These are phyloP conservation scores for Trichoderma simmonsii DNA, from an alignment of 2,329 filamentous ascomycete species.

Conservation along the genomic window DNA sequence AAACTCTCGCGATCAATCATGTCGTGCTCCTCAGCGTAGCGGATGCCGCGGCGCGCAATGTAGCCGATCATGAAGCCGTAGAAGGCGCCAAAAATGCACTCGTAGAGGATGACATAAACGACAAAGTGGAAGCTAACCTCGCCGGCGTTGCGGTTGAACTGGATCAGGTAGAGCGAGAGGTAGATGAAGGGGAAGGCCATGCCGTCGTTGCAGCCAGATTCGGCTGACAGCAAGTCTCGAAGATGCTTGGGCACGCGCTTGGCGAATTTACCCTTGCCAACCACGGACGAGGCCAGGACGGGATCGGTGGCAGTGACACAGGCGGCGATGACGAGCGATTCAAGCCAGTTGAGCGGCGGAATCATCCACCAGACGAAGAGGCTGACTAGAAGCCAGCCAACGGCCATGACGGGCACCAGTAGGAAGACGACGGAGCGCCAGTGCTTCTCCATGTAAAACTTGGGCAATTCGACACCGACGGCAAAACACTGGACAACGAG, in stretches of 20 bases:
- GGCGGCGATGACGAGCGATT: conserved; percentile 80
- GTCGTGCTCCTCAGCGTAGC: conserved; percentile 76
- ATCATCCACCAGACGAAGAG: conserved; percentile 94
- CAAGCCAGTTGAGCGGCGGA: conserved; percentile 76
- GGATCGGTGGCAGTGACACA: conserved; percentile 98
- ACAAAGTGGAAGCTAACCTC: conserved; percentile 83
- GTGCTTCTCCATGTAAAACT: conserved; percentile 96
- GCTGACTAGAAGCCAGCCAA: conserved; percentile 89
- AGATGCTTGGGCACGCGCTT: conserved; percentile 97
- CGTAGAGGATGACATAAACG: conserved; percentile 85
- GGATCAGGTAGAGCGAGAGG: conserved; percentile 82
- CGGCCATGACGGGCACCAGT: conserved; percentile 94
- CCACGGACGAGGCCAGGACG: conserved; percentile 93
- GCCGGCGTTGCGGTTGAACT: conserved; percentile 66
- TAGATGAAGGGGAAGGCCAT: conserved; percentile 99
- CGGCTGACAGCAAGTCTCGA: conserved; percentile 88
- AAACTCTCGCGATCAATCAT: conserved; percentile 96
- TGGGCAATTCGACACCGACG: conserved; percentile 84
- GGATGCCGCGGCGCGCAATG: conserved; percentile 84
- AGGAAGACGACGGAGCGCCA: conserved; percentile 90
- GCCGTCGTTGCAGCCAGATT: conserved; percentile 98
- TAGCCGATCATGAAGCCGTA: conserved; percentile 89
- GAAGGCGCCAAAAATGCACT: conserved; percentile 88
- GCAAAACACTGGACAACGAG: conserved; percentile 91
- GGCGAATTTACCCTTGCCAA: conserved; percentile 98